Percentiles rank a stretch among this genome's conserved stretches.
Evolutionary conservation across 306 rosid species (phyloP).

Genomic region (Vicia villosa): DNA sequence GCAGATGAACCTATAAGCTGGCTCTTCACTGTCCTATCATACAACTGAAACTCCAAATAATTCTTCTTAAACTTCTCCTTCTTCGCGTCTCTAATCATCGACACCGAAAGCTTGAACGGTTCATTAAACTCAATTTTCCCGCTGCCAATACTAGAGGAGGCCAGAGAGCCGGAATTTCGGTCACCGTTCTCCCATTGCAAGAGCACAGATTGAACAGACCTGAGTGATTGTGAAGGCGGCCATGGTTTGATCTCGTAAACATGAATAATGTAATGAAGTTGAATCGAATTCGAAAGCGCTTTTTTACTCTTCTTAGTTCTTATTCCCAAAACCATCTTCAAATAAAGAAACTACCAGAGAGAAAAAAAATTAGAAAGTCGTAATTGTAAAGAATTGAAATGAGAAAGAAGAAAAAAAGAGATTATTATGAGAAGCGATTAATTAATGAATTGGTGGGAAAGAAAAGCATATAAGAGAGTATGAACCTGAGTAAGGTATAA

Average conservation of each 20-base stretch:
- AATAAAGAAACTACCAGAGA: slow-evolving; percentile 3
- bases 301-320: slow-evolving; percentile 70
- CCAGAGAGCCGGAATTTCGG: slow-evolving; percentile 50
- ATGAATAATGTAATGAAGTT: slow-evolving; percentile 61
- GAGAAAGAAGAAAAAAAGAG: too few species aligned
- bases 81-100: slow-evolving; percentile 45
- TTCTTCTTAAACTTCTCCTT: slow-evolving; percentile 68
- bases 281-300: slow-evolving; percentile 44
- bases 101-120: slow-evolving; percentile 61
- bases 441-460: slow-evolving; percentile 24
- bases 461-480: not conserved
- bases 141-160: slow-evolving; percentile 37
- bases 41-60: slow-evolving; percentile 63
- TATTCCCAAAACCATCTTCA: slow-evolving; percentile 77
- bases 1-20: slow-evolving; percentile 67
- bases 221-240: slow-evolving; percentile 64
- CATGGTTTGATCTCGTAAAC: slow-evolving; percentile 80
- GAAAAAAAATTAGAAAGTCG: too few species aligned
- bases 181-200: slow-evolving; percentile 83
- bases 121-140: slow-evolving; percentile 54
- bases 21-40: slow-evolving; percentile 62
- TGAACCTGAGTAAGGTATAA: slow-evolving; percentile 6
- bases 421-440: slow-evolving; percentile 1
- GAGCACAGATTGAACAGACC: slow-evolving; percentile 53
- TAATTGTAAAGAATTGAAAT: not conserved